phyloP scores from a whole-genome alignment of 2,329 filamentous ascomycete genomes.

The Venturia pyrina region DNA sequence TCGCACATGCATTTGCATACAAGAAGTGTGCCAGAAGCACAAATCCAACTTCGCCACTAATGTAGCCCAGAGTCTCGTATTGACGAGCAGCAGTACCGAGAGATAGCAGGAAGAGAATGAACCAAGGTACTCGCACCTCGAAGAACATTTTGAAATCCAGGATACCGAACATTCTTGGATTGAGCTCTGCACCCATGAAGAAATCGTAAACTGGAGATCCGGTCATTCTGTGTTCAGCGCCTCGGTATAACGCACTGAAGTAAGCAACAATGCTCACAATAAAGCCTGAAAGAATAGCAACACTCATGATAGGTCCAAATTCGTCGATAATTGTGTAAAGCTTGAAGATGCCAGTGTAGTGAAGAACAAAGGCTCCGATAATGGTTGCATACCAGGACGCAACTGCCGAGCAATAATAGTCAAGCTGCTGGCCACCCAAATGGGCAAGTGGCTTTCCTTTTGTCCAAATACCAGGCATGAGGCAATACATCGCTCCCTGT shows the following conservation, averaged over 20 bases:
- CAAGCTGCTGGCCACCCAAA: slow-evolving; percentile 71
- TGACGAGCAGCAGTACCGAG: slow-evolving; percentile 70
- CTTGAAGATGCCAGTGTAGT: slow-evolving; percentile 76
- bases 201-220: slow-evolving; percentile 74
- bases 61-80: slow-evolving; percentile 75
- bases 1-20: slow-evolving; percentile 85
- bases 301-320: slow-evolving; percentile 85
- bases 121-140: slow-evolving; percentile 88
- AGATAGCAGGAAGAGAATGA: slow-evolving; percentile 71
- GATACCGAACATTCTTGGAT: slow-evolving; percentile 74
- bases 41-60: slow-evolving; percentile 76
- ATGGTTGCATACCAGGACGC: slow-evolving; percentile 83
- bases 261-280: slow-evolving; percentile 77
- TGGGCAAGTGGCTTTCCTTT: slow-evolving; percentile 83
- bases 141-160: slow-evolving; percentile 95
- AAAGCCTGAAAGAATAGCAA: slow-evolving; percentile 86
- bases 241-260: slow-evolving; percentile 69
- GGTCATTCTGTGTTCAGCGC: slow-evolving; percentile 86
- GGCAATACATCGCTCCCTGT: slow-evolving; percentile 72
- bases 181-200: slow-evolving; percentile 83
- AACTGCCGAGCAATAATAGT: slow-evolving; percentile 90
- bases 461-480: slow-evolving; percentile 76
- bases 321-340: slow-evolving; percentile 90
- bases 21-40: slow-evolving; percentile 82
- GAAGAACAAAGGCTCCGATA: slow-evolving; percentile 56